Percentiles rank a stretch among this genome's conserved stretches.
These are phyloP conservation scores for Blastobotrys serpentis DNA, from an alignment of 1,139 yeast species.

Conservation along the genomic window DNA sequence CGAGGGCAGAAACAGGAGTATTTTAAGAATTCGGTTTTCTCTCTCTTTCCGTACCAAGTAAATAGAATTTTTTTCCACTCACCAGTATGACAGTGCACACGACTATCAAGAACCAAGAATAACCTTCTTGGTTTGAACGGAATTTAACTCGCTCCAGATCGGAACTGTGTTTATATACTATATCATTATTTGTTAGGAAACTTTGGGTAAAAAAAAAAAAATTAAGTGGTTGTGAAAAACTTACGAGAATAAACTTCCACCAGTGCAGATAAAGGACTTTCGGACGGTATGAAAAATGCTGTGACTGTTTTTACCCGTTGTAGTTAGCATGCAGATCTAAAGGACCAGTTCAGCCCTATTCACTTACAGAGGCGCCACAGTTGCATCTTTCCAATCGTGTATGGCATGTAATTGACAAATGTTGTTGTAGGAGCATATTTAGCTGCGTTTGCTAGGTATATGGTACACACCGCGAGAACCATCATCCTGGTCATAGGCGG, in stretches of 20 bases:
- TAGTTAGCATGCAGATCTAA: background rate
- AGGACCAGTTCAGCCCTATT: too few species aligned
- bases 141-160: constrained; percentile 37
- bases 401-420: constrained; percentile 35
- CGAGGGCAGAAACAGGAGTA: constrained; percentile 39
- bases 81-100: constrained; percentile 34
- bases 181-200: constrained; percentile 7
- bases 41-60: constrained; percentile 1
- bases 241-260: constrained; percentile 35
- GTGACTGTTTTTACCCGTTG: constrained; percentile 28
- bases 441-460: constrained; percentile 28
- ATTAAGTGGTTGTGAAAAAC: constrained; percentile 20
- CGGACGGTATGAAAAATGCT: constrained; percentile 33
- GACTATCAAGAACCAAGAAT: constrained; percentile 36
- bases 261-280: constrained; percentile 31
- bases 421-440: too few species aligned
- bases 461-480: constrained; percentile 26
- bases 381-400: constrained; percentile 28
- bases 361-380: constrained; percentile 39
- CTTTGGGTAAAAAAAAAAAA: constrained; percentile 14
- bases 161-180: constrained; percentile 36
- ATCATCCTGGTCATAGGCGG: constrained; percentile 36
- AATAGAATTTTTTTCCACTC: constrained; percentile 26
- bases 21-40: too few species aligned
- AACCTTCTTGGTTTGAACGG: constrained; percentile 32